These are phyloP conservation scores for Tolypocladium tropicale DNA, from an alignment of 2,329 filamentous ascomycete species.

Conservation along the genomic window DNA sequence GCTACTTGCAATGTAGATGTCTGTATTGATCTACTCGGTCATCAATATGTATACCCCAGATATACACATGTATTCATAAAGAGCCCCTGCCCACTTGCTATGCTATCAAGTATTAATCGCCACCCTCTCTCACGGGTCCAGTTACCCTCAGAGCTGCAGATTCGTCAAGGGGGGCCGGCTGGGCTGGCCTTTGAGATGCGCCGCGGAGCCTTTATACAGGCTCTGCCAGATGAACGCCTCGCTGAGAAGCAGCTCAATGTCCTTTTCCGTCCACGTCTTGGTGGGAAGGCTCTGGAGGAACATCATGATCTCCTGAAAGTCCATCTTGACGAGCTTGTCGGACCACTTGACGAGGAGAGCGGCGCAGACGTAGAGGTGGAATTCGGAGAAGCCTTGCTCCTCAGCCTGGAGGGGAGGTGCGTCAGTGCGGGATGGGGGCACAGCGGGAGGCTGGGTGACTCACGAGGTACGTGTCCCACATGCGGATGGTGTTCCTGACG, in stretches of 20 bases:
- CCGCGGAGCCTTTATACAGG: conserved; percentile 86
- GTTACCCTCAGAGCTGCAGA: conserved; percentile 21
- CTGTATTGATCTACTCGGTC: background rate
- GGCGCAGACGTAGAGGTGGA: conserved; percentile 96
- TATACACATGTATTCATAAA: background rate
- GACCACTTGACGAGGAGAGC: conserved; percentile 99
- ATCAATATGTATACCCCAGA: background rate
- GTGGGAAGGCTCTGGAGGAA: conserved; percentile 93
- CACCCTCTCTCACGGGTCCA: background rate
- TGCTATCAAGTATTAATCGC: background rate
- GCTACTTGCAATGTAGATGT: background rate
- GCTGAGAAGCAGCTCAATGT: conserved; percentile 88
- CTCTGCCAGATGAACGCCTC: conserved; percentile 99
- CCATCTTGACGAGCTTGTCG: conserved; percentile 88
- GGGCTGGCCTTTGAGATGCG: conserved; percentile 60
- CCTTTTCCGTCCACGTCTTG: conserved; percentile 91
- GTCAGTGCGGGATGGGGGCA: conserved; percentile 3
- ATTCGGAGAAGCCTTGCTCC: conserved; percentile 96
- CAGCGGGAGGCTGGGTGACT: conserved; percentile 16
- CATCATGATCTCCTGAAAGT: conserved; percentile 99
- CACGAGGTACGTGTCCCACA: conserved; percentile 99
- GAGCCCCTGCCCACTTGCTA: no score
- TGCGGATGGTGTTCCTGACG: conserved; percentile 90
- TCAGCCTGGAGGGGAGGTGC: conserved; percentile 56
- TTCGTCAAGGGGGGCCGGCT: conserved; percentile 23